Evolutionary conservation across 495 filamentous ascomycete genomes (phyloP), one percentile per base, ranked within the genome.

Genomic region (Daldinia decipiens): DNA sequence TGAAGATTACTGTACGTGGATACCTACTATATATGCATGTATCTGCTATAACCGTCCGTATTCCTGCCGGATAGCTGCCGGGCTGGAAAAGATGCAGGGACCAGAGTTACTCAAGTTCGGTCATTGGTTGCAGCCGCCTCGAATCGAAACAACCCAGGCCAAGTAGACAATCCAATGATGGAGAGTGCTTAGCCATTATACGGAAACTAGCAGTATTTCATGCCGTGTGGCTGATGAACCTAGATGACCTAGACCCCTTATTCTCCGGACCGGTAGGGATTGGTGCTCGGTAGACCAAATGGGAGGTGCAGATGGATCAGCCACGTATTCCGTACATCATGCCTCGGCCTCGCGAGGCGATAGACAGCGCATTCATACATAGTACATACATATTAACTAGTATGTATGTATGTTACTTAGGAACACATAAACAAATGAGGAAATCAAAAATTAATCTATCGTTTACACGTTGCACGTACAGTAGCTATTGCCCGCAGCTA

Each of bases 221-320:
- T 58, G 56, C 65, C 65, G 61, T 73, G 70, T 73, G 70, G 70
- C 70, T 73, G 65, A 72, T 65, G 59, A 50, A 12, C 34, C 12
- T 36, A 36, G 34, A 36, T 13, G 34, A 36, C 34, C 34, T 36
- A 36, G 34, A 36, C 27, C 69, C 57, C 45, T 34, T 50, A 50
- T 31, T 50, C 29, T 27, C 15, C 32, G 17, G 45, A 34, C 45
- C 13, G 31, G 38, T 47, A 40, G 13, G 60, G 24, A 61, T 68
- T 53, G 38, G 61, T 24, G 47, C 70, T 63, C 61, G 70, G 65
- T 73, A 68, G 65, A n/a, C 70, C 60, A 68, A 68, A 65, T 65
- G 64, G 60, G 47, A 60, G 64, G 64, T 67, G 69, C 53, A 59
- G 69, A 45, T 64, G 54, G 40, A 53, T 67, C 63, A 67, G 63